Base-by-base conservation (phyloP, 1,284 basidiomycete genomes). In the Tetrapyrgos nigripes region DNA sequence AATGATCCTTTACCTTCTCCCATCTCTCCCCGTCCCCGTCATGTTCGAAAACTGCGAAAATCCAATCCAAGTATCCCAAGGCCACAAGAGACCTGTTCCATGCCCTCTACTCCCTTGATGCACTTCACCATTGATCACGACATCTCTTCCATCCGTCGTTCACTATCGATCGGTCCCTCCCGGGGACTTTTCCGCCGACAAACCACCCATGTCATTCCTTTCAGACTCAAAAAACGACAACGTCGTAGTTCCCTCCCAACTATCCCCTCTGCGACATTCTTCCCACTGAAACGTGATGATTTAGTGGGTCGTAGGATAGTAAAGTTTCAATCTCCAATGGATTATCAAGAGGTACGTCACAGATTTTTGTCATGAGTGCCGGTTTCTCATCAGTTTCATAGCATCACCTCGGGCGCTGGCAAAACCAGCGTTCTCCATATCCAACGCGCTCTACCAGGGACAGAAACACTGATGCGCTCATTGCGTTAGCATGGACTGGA, bases 401-500 rank as follows among this genome's bases (percentile, higher is more conserved):
- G 24, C 24, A 9, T 31, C 37, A 27, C 17, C 19, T 3, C 19
- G 33, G 47, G 6, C 31, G 33, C 28, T 33, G n/a, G 29, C 50
- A n/a, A 33, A 51, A 24, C 31, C 43, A 37, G 27, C 53, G 14
- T 31, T 51, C 48, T 9, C 43, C 49, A 14, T 52, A 45, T 48
- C 49, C 49, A 6, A 49, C 45, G 26, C 53, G 40, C 24, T 43
- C 27, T 26, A 46, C 26, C 11, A 26, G 48, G 17, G 55, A 45
- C 21, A 37, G 35, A 14, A 66, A 68, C 29, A 74, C 73, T 11
- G 67, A 70, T 50, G 70, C 68, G 17, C 62, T 74, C 17, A 68
- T 68, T 35, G 69, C 70, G 19, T 64, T 73, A 2, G 71, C 72
- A 28, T 73, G 72, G 73, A 73, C 69, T 4, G 73, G 70, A 21